Percentiles rank a stretch among this genome's conserved stretches.
Evolutionary conservation across 768 basidiomycete genomes (phyloP).

Genomic region (Boletus subparvulus): DNA sequence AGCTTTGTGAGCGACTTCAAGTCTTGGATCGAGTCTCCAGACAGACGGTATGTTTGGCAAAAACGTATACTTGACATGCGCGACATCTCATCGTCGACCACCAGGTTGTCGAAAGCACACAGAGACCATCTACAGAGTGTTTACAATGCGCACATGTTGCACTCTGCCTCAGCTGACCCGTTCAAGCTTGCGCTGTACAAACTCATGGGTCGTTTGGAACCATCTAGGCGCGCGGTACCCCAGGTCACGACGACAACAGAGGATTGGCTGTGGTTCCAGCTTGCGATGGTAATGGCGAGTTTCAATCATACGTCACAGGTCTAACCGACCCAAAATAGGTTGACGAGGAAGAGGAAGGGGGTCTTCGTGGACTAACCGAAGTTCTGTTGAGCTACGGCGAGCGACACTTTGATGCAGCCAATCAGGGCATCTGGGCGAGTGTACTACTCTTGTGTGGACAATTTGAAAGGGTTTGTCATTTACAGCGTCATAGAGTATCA

Average conservation of each 20-base stretch:
- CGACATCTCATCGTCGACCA: conserved; percentile 1
- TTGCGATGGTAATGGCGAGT: conserved; percentile 60
- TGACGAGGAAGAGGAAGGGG: conserved; percentile 80
- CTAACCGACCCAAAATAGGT: conserved; percentile 42
- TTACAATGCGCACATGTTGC: conserved; percentile 87
- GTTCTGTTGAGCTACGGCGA: conserved; percentile 76
- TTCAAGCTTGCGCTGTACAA: conserved; percentile 97
- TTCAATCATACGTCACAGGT: not conserved
- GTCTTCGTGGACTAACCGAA: conserved; percentile 71
- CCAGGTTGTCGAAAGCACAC: conserved; percentile 67
- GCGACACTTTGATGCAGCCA: conserved; percentile 72
- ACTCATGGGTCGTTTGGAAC: conserved; percentile 89
- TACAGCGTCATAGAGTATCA: not conserved
- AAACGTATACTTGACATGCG: not conserved
- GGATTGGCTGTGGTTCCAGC: conserved; percentile 98
- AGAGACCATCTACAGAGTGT: conserved; percentile 78
- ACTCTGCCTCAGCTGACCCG: conserved; percentile 84
- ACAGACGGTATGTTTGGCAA: conserved; percentile 57
- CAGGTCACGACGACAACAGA: conserved; percentile 90
- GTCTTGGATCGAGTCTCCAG: conserved; percentile 78
- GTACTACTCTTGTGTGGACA: conserved; percentile 90
- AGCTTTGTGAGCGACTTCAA: conserved; percentile 82
- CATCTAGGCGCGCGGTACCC: conserved; percentile 71
- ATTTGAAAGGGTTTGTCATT: conserved; percentile 76
- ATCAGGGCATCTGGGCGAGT: conserved; percentile 73